These are phyloP conservation scores for Diutina rugosa DNA, from an alignment of 1,139 yeast genomes.

Conservation along the genomic window DNA sequence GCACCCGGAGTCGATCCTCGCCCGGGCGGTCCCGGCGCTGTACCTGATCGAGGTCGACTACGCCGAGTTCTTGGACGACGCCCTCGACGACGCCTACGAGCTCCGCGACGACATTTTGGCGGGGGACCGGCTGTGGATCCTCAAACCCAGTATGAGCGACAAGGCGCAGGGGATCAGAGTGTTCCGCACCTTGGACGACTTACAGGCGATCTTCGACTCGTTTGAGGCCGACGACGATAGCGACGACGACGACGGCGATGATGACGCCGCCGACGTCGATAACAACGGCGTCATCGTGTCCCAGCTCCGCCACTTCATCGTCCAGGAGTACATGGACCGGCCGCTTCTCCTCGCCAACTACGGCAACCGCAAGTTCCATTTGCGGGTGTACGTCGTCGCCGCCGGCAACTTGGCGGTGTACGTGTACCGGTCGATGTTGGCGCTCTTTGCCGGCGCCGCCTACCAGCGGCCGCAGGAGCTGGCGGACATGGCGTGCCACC, in stretches of 20 bases:
- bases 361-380: constrained; percentile 71
- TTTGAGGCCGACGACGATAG: constrained; percentile 60
- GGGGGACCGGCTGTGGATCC: constrained; percentile 64
- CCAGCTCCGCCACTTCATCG: constrained; percentile 80
- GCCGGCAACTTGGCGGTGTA: constrained; percentile 62
- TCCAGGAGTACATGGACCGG: constrained; percentile 59
- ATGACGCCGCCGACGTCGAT: constrained; percentile 22
- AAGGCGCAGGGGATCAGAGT: constrained; percentile 91
- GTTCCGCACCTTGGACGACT: constrained; percentile 63
- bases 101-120: constrained; percentile 61
- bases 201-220: constrained; percentile 72
- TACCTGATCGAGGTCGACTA: constrained; percentile 83
- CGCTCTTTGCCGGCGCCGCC: constrained; percentile 56
- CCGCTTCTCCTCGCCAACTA: constrained; percentile 58
- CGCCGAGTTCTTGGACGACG: constrained; percentile 90
- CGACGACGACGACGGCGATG: constrained; percentile 24
- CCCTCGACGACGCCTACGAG: constrained; percentile 86
- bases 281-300: constrained; percentile 63
- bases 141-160: constrained; percentile 95
- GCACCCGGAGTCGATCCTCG: constrained; percentile 54
- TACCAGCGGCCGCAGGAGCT: constrained; percentile 29
- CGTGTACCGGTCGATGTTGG: constrained; percentile 68
- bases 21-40: constrained; percentile 55
- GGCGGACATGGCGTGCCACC: constrained; percentile 46
- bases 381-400: constrained; percentile 75